These are phyloP conservation scores for Ceratobasidium sp. DNA, from an alignment of 1,284 basidiomycete species.

Conservation along the genomic window DNA sequence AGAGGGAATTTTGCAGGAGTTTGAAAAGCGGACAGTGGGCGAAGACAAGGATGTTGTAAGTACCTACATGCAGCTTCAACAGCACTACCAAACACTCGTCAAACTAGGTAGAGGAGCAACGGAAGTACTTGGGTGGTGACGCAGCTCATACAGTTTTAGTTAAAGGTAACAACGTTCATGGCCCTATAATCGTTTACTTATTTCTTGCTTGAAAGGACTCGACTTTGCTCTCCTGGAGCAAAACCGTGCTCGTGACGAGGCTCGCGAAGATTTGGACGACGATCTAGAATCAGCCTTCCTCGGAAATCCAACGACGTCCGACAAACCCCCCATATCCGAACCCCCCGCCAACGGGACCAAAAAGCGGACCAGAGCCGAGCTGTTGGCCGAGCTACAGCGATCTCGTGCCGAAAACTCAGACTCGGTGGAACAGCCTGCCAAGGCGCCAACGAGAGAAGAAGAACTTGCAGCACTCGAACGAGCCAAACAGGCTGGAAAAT, in stretches of 20 bases:
- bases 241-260: slow-evolving; percentile 72
- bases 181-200: background rate
- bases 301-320: slow-evolving; percentile 52
- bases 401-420: slow-evolving; percentile 3
- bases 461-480: slow-evolving; percentile 59
- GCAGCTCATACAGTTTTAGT: slow-evolving; percentile 85
- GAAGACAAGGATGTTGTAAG: slow-evolving; percentile 69
- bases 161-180: slow-evolving; percentile 60
- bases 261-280: slow-evolving; percentile 71
- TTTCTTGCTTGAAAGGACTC: slow-evolving; percentile 60
- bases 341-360: slow-evolving; percentile 26
- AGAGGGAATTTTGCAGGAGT: slow-evolving; percentile 81
- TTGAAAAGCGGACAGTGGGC: slow-evolving; percentile 70
- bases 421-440: background rate
- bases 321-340: slow-evolving; percentile 43
- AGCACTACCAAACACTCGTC: slow-evolving; percentile 3
- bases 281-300: slow-evolving; percentile 78
- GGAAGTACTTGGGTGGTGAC: slow-evolving; percentile 88
- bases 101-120: slow-evolving; percentile 75
- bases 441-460: slow-evolving; percentile 25
- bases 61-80: slow-evolving; percentile 27
- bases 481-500: slow-evolving; percentile 72
- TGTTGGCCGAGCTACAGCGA: slow-evolving; percentile 36
- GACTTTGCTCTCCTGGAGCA: slow-evolving; percentile 87
- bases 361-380: slow-evolving; percentile 36